Evolutionary conservation across 257 asterid genomes (phyloP), one percentile per base, ranked within the genome.

Genomic region (Paraleonurus japonicus): DNA sequence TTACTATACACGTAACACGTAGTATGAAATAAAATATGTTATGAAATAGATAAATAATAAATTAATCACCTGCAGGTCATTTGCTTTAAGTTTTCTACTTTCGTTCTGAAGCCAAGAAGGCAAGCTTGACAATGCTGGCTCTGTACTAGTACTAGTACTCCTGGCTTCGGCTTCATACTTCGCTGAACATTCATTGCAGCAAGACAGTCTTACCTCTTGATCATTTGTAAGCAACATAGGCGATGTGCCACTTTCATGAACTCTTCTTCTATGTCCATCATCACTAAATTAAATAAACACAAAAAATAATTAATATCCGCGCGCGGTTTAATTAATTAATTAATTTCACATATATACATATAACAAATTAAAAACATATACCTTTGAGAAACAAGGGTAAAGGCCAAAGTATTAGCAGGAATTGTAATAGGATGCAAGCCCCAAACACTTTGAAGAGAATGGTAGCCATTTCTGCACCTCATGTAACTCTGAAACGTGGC

Each of bases 31-130:
- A 12, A 8, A 35, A 35, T 35, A 35, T 35, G 13, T 9, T 13
- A 35, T 13, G 2, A 43, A 13, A 43, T 12, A 41, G 51, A 45
- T 13, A 41, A 2, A 35, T 9, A 70, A 75, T 13, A 15, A 45
- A 45, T 75, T 60, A 41, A 72, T 79, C 43, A 86, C 85, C 87
- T 84, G n/a, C n/a, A n/a, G 82, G 73, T 83, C 64, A 70, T 75
- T 76, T 54, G 27, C 75, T 68, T 61, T 57, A 39, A 71, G 79
- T 70, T 88, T 72, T 78, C 50, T 74, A 33, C 80, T 75, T 68
- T 84, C 85, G 30, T 83, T 81, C 72, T 77, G 83, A 27, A 87
- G 90, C 96, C 96, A 90, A 55, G 89, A 78, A 67, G 96, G 96
- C 35, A 89, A 75, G 39, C 75, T 81, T 66, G 90, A 77, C 26